These are phyloP conservation scores for Aspergillus heteromorphus DNA, from an alignment of 495 filamentous ascomycete genomes.

Conservation along the genomic window DNA sequence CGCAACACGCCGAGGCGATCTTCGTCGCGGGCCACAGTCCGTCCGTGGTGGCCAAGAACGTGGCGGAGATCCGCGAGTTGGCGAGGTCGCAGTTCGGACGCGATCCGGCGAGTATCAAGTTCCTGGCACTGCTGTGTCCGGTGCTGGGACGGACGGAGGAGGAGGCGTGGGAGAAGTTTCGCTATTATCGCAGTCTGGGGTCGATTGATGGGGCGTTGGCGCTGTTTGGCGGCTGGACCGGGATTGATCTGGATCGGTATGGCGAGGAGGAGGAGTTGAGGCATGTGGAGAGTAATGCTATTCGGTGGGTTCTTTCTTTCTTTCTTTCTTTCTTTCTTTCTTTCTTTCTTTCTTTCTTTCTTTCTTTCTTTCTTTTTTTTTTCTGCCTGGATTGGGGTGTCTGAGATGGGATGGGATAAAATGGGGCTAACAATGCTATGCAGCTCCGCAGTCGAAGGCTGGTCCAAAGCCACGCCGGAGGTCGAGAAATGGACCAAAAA, in stretches of 20 bases:
- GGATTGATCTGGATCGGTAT: conserved; percentile 49
- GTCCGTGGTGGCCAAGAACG: conserved; percentile 40
- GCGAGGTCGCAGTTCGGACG: conserved; percentile 41
- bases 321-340: not conserved
- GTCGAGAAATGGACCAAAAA: conserved; percentile 59
- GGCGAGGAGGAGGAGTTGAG: conserved; percentile 51
- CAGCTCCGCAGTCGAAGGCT: conserved; percentile 44
- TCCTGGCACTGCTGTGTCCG: conserved; percentile 47
- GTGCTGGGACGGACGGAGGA: conserved; percentile 50
- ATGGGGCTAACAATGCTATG: not conserved
- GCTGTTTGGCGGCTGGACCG: conserved; percentile 55
- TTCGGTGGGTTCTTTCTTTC: conserved; percentile 34
- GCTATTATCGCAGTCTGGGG: conserved; percentile 42
- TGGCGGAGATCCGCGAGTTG: conserved; percentile 46
- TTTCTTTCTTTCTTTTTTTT: not conserved
- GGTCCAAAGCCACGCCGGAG: conserved; percentile 39
- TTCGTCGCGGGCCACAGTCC: conserved; percentile 48
- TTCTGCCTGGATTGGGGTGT: too few relatives aligned
- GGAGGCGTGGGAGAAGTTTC: conserved; percentile 49
- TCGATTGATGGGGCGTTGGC: conserved; percentile 52
- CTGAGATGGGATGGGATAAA: not conserved
- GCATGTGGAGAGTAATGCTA: conserved; percentile 59
- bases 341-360: conserved; percentile 3
- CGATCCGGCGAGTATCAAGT: conserved; percentile 47
- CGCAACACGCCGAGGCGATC: conserved; percentile 53